Evolutionary conservation across 2,329 filamentous ascomycete species (phyloP), one percentile per base, ranked within the genome.

Genomic region (Allantophomopsis cytisporea): DNA sequence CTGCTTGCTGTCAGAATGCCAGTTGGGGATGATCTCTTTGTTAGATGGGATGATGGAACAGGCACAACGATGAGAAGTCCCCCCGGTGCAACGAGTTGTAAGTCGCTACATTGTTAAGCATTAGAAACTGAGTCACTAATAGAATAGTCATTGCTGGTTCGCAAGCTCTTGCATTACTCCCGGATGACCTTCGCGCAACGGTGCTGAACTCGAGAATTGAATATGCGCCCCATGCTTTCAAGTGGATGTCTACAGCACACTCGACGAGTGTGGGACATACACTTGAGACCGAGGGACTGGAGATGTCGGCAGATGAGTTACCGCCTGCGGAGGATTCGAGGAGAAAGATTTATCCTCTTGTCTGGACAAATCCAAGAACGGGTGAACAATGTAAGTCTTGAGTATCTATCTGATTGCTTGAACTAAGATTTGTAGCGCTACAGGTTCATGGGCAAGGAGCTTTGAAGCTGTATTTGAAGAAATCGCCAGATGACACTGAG

Each of bases 391-490:
- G 23, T 28, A 28, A 28, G 8, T 28, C 4, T 28, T 28, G 23
- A 12, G 11, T 28, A 4, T 28, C 10, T 4, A 12, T 28, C 5
- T 28, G 11, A 12, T 8, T 10, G 23, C 8, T 28, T 10, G 23
- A 10, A 8, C 23, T 28, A 28, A 28, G 23, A 6, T 8, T 28
- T 28, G 23, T 28, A 28, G 23, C 23, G 10, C 43, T 60, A 37
- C 57, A 60, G 43, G 51, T 60, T 11, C 57, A 59, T 45, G 57
- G 57, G 12, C 55, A 60, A 41, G 57, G 51, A 1, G 57, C 56
- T 13, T 50, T 52, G 16, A 57, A 54, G 46, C 44, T 60, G 31
- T 58, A 54, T 41, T 52, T 59, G 34, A 55, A 53, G 41, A 50
- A 43, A 42, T 47, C 43, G 16, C 46, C 50, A 3, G 49, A 58